Evolutionary conservation across 2,329 filamentous ascomycete species (phyloP), one percentile per base, ranked within the genome.

Genomic region (Didymella exigua): DNA sequence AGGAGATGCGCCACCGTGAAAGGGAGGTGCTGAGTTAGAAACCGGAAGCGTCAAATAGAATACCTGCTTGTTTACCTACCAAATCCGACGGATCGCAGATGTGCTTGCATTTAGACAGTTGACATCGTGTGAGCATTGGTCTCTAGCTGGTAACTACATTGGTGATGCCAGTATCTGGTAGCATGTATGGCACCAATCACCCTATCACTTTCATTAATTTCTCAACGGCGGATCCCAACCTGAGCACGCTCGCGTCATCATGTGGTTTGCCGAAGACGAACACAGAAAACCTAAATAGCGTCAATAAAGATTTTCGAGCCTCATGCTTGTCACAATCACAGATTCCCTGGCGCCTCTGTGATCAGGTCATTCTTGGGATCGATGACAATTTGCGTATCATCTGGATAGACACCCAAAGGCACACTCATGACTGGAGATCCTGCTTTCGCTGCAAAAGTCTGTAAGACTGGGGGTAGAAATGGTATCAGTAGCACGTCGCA

Each of bases 401-500:
- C 61, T 0, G 82, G 81, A 43, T 79, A 82, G 43, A 77, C 77
- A 0, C 85, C 85, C 57, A 89, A 73, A 0, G 86, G 86, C 0
- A 89, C 81, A 0, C 82, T 84, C 16, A 89, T 72, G 5, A 84
- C 79, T 0, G 86, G 86, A 1, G 79, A 75, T 1, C 85, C 86
- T 14, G 48, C 51, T 26, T 56, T 63, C 10, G 60, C 63, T 14
- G 62, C 63, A 31, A 65, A 56, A 2, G 16, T 41, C 23, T 60
- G 58, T 0, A 84, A 75, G 7, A 84, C 63, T 2, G 80, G 80
- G 1, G 82, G 77, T 7, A 76, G 60, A 0, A 82, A 82, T 0
- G 86, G 86, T 11, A 88, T 58, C 1, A 88, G 75, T 11, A 89
- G 68, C 2, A 85, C 84, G 61, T 85, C 82, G 3, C 88, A 78